phyloP scores from a whole-genome alignment of 495 filamentous ascomycete genomes.

The Acidomyces sp. region DNA sequence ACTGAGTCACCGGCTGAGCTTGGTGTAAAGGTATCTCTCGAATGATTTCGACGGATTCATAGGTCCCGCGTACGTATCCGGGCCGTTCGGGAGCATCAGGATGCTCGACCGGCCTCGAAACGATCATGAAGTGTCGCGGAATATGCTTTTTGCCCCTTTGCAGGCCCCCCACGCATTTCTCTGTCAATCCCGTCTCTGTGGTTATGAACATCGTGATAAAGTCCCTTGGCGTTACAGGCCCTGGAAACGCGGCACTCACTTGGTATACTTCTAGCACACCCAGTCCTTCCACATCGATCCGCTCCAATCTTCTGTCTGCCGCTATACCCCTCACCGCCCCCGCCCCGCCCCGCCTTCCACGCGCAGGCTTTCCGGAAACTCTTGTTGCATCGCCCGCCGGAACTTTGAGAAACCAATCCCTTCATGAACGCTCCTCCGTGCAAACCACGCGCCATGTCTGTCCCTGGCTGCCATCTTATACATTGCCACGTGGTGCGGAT shows the following conservation, averaged over 20 bases:
- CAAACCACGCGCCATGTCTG: slow-evolving; percentile 81
- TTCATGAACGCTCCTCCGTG: slow-evolving; percentile 68
- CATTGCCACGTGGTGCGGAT: slow-evolving; percentile 60
- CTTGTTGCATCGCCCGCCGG: slow-evolving; percentile 43
- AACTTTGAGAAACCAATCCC: slow-evolving; percentile 61
- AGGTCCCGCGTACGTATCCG: slow-evolving; percentile 68
- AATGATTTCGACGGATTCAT: slow-evolving; percentile 87
- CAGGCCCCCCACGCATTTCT: slow-evolving; percentile 17
- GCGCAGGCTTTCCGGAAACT: slow-evolving; percentile 54
- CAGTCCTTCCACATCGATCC: slow-evolving; percentile 37
- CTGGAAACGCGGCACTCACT: slow-evolving; percentile 78
- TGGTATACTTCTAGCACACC: slow-evolving; percentile 62
- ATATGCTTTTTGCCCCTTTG: slow-evolving; percentile 16
- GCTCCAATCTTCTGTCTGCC: slow-evolving; percentile 58
- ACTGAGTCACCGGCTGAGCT: slow-evolving; percentile 19
- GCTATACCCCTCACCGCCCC: slow-evolving; percentile 74
- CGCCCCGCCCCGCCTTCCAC: slow-evolving; percentile 45
- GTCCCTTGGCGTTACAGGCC: slow-evolving; percentile 73
- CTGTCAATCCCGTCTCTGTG: slow-evolving; percentile 30
- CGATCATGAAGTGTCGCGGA: slow-evolving; percentile 64
- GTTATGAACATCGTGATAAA: slow-evolving; percentile 68
- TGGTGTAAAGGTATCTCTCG: slow-evolving; percentile 53
- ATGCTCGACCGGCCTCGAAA: slow-evolving; percentile 73
- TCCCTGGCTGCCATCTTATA: slow-evolving; percentile 72
- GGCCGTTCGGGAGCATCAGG: slow-evolving; percentile 51